These are phyloP conservation scores for Bifiguratus adelaidae DNA, from an alignment of 192 early-diverging fungal genomes.

Conservation along the genomic window DNA sequence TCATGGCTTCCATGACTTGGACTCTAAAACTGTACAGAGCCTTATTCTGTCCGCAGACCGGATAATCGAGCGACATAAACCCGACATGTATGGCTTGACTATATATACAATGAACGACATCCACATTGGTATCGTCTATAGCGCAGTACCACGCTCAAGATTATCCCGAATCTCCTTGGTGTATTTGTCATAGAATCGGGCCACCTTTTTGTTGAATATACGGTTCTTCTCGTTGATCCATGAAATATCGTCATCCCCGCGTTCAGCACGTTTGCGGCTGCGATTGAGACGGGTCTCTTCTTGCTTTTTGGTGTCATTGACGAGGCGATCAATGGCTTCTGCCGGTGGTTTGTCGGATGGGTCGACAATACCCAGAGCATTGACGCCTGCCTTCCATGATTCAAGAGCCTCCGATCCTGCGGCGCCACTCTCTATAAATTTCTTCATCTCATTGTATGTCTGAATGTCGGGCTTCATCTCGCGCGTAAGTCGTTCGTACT, in stretches of 20 bases:
- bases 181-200: constrained; percentile 89
- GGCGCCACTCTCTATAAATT: constrained; percentile 15
- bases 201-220: constrained; percentile 93
- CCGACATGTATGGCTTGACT: no score
- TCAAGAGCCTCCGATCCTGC: constrained; percentile 18
- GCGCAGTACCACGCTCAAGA: constrained; percentile 76
- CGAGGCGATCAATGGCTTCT: constrained; percentile 60
- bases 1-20: no score
- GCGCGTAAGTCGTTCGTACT: constrained; percentile 70
- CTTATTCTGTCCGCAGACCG: no score
- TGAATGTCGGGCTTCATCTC: constrained; percentile 79
- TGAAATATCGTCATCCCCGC: constrained; percentile 83
- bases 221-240: constrained; percentile 97
- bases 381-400: constrained; percentile 51
- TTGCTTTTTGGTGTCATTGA: constrained; percentile 65
- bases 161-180: constrained; percentile 88
- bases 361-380: constrained; percentile 53
- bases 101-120: no score
- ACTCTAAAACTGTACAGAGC: no score
- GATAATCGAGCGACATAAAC: no score
- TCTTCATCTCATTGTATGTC: constrained; percentile 61
- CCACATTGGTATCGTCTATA: constrained; percentile 18
- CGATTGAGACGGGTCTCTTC: constrained; percentile 47
- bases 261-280: constrained; percentile 56
- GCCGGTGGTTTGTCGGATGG: constrained; percentile 45